Base-by-base conservation (phyloP, 108 stramenopile species). In the Cylindrotheca closterium region DNA sequence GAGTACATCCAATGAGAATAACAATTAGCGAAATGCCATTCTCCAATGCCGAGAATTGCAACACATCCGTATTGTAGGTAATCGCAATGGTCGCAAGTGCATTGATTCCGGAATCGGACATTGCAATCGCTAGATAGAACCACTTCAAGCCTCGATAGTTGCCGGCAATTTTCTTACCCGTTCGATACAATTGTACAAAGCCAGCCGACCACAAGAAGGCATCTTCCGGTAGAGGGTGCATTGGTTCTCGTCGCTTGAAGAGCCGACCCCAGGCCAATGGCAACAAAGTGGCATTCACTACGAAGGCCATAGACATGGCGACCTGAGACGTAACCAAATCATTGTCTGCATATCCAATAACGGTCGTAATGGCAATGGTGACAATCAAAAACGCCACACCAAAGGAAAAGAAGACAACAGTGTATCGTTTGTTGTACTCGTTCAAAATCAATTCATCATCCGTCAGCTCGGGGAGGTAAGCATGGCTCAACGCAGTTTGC, bases 381-480 rank as follows among this genome's bases (percentile, higher is more conserved):
- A 70, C 15, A 0, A 71, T 60, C 33, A 85, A 50, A 61, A 71
- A 86, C 10, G 87, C 26, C 0, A 92, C 74, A 67, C 79, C 79
- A 17, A 81, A 71, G 21, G 19, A 47, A 63, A 72, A 92, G 18
- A 68, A 71, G 23, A 69, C 48, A 12, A 89, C 75, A 18, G 83
- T 84, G 63, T 86, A 89, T 18, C 60, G 73, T 17, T 81, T 68
- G 21, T 82, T 84, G 28, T 74, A 82, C 47, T 69, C 54, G 52
- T 74, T 78, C 24, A 92, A 45, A 26, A 71, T 54, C 47, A 77
- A 37, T 48, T 84, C 79, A 49, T 78, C 62, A 26, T 55, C 67
- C 2, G 81, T 75, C 47, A 92, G 74, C 66, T 92, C 91, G 7
- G 91, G 91, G 0, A 92, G 66, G 57, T 92, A 92, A 0, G 91